Evolutionary conservation across 2,329 filamentous ascomycete genomes (phyloP).

Genomic region (Septoria linicola): DNA sequence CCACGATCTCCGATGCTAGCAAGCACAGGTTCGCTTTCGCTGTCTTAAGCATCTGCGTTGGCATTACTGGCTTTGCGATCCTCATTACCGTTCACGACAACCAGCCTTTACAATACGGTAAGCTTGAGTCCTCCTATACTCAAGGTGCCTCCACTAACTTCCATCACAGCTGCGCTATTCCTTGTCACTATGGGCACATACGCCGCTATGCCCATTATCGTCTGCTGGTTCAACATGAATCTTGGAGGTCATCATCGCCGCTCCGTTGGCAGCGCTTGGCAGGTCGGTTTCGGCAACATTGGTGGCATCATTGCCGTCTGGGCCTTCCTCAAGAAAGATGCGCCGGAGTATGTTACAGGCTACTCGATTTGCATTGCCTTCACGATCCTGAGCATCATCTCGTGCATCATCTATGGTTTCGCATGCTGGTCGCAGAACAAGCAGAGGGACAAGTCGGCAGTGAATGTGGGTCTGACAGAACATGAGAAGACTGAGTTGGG

Average conservation of each 20-base stretch:
- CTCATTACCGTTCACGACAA: slow-evolving; percentile 71
- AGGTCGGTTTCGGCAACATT: slow-evolving; percentile 53
- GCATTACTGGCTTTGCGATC: slow-evolving; percentile 73
- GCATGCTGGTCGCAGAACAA: slow-evolving; percentile 62
- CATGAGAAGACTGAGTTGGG: slow-evolving; percentile 63
- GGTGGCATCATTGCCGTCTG: slow-evolving; percentile 55
- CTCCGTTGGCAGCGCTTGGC: slow-evolving; percentile 51
- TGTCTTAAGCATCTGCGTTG: slow-evolving; percentile 65
- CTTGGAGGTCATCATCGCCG: slow-evolving; percentile 65
- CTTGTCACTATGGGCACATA: slow-evolving; percentile 25
- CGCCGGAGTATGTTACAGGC: slow-evolving; percentile 66
- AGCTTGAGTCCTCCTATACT: slow-evolving; percentile 68
- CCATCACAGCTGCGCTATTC: slow-evolving; percentile 10
- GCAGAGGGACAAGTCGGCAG: slow-evolving; percentile 51
- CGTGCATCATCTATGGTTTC: slow-evolving; percentile 60
- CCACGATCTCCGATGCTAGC: slow-evolving; percentile 67
- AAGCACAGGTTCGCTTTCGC: slow-evolving; percentile 74
- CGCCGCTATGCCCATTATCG: slow-evolving; percentile 68
- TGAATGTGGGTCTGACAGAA: slow-evolving; percentile 55
- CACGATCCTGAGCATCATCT: slow-evolving; percentile 63
- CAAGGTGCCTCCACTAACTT: background rate
- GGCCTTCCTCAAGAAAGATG: slow-evolving; percentile 57
- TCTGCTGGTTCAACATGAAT: slow-evolving; percentile 86
- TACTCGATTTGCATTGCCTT: slow-evolving; percentile 78
- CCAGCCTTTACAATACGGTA: slow-evolving; percentile 67